Percentiles rank a stretch among this genome's conserved stretches.
Evolutionary conservation across 163 green algal species (phyloP).

Genomic region (Volvox carteri): DNA sequence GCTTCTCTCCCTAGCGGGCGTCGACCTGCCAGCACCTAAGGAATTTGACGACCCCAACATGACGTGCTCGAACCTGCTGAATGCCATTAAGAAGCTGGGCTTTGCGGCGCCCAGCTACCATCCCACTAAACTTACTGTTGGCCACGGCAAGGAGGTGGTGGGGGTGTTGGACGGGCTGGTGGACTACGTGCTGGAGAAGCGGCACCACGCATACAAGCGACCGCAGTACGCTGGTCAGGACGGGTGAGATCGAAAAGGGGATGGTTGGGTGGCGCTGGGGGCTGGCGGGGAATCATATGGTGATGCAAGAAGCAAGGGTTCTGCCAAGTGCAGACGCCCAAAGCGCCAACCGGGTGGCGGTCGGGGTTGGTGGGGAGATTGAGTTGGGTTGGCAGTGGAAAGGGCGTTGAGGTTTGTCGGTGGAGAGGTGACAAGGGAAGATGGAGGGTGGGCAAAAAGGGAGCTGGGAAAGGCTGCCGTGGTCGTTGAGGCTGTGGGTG

Average conservation of each 20-base stretch:
- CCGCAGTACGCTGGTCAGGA: slow-evolving; percentile 68
- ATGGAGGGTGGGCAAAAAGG: too few species aligned
- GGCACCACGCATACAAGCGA: slow-evolving; percentile 67
- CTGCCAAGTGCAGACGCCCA: too few species aligned
- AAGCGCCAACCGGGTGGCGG: too few species aligned
- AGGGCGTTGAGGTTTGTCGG: too few species aligned
- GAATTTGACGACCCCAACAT: slow-evolving; percentile 85
- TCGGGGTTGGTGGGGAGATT: too few species aligned
- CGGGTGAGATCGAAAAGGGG: slow-evolving; percentile 49
- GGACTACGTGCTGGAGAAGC: slow-evolving; percentile 74
- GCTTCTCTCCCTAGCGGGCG: slow-evolving; percentile 73
- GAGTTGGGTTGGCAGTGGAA: too few species aligned
- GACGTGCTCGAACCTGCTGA: slow-evolving; percentile 73
- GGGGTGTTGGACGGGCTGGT: slow-evolving; percentile 76
- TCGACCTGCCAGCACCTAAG: slow-evolving; percentile 68
- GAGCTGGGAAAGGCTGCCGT: too few species aligned
- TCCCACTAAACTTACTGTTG: slow-evolving; percentile 78
- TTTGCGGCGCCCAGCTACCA: slow-evolving; percentile 73
- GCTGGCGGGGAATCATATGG: too few species aligned
- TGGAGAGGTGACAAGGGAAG: too few species aligned
- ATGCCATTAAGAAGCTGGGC: slow-evolving; percentile 66
- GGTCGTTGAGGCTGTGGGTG: too few species aligned
- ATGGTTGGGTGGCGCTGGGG: too few species aligned
- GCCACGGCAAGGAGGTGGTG: slow-evolving; percentile 76
- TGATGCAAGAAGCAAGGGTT: too few species aligned